Conservation (phyloP, 257 asterid species). For the Solanum chaucha region DNA sequence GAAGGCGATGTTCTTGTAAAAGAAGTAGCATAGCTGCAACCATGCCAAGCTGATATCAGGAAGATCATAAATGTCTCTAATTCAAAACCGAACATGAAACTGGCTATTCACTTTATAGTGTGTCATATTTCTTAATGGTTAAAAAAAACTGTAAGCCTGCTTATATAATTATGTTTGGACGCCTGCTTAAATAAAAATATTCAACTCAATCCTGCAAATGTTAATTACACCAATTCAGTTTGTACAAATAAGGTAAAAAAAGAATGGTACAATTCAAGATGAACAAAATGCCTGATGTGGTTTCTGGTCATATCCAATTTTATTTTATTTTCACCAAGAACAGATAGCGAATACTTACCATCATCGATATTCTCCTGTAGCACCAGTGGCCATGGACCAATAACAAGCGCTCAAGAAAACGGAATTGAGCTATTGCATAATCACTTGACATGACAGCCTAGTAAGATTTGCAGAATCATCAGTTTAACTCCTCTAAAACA, state of each 20-base stretch:
- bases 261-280: neutral
- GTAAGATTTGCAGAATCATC: conserved; percentile 5
- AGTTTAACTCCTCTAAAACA: neutral
- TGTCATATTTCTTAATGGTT: neutral
- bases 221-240: neutral
- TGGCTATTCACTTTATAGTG: neutral
- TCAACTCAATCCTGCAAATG: neutral
- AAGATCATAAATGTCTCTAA: neutral
- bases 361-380: conserved; percentile 89
- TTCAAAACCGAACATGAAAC: neutral
- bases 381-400: conserved; percentile 99
- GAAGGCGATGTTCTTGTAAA: conserved; percentile 85
- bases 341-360: conserved; percentile 33
- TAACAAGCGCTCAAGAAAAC: conserved; percentile 82
- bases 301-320: neutral
- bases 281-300: neutral
- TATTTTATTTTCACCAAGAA: neutral
- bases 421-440: conserved; percentile 81
- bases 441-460: conserved; percentile 99
- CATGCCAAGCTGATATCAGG: neutral
- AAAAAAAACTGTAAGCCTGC: neutral
- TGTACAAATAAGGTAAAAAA: neutral
- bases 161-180: neutral
- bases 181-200: neutral
- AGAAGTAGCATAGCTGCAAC: conserved; percentile 92